Conservation (phyloP, 2,329 filamentous ascomycete species). For the Botrytis elliptica region DNA sequence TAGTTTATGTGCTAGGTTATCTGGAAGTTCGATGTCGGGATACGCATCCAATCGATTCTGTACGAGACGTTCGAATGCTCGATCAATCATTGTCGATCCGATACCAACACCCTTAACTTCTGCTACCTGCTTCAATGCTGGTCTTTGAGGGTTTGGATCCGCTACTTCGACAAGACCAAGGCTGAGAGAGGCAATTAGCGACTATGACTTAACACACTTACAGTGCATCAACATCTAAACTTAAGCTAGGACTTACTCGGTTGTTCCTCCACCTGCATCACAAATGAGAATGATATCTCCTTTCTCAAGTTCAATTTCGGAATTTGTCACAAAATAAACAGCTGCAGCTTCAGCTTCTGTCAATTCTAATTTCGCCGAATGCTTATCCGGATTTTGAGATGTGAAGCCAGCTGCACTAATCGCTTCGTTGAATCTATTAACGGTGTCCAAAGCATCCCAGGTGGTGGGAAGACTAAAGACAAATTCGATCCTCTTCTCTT, state of each 20-base stretch:
- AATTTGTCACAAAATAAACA: slow-evolving; percentile 44
- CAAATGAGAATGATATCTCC: slow-evolving; percentile 48
- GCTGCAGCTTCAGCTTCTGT: slow-evolving; percentile 56
- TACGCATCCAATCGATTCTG: slow-evolving; percentile 41
- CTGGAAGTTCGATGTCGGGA: slow-evolving; percentile 40
- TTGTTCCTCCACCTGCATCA: slow-evolving; percentile 51
- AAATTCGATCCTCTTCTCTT: slow-evolving; percentile 39
- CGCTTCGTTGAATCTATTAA: slow-evolving; percentile 39
- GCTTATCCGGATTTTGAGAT: slow-evolving; percentile 33
- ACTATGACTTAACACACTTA: too few species aligned
- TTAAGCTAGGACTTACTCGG: slow-evolving; percentile 14
- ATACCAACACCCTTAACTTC: slow-evolving; percentile 48
- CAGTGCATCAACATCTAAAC: background rate
- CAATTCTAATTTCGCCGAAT: slow-evolving; percentile 46
- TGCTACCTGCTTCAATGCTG: slow-evolving; percentile 40
- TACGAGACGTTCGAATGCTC: slow-evolving; percentile 43
- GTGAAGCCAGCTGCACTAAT: slow-evolving; percentile 38
- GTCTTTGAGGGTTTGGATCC: slow-evolving; percentile 34
- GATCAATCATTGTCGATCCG: slow-evolving; percentile 49
- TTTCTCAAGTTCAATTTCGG: slow-evolving; percentile 22
- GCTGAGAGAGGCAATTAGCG: background rate
- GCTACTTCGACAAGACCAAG: slow-evolving; percentile 45
- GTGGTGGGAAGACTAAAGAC: slow-evolving; percentile 46
- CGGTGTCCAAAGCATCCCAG: slow-evolving; percentile 41
- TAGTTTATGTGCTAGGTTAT: slow-evolving; percentile 42